Base-by-base conservation (phyloP, 2,329 filamentous ascomycete species). In the Helotiales sp. region DNA sequence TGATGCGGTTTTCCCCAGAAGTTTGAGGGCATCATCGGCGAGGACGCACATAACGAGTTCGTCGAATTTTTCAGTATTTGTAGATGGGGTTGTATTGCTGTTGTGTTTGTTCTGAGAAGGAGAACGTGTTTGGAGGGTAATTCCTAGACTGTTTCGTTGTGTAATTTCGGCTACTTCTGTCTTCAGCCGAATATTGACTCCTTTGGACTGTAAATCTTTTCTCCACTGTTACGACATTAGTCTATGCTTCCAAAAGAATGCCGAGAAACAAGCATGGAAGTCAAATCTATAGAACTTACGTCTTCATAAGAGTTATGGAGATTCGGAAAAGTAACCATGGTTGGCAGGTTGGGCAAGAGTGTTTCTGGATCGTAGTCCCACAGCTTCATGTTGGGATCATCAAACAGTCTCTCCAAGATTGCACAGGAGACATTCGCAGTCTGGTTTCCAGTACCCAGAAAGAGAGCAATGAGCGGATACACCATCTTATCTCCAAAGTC, bases 401-500 rank as follows among this genome's bases (percentile, higher is more conserved):
- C 80, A 60, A 87, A 88, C 0, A 89, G 77, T 4, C 86, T 79
- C 74, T 89, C 86, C 4, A 93, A 81, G 37, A 93, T 88, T 26
- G 90, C 89, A 49, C 85, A 86, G 0, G 90, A 87, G 0, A 93
- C 90, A 69, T 92, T 87, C 0, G 90, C 87, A 0, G 90, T 91
- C 72, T 91, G 89, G 71, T 93, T 93, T 1, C 91, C 73, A 0
- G 91, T 93, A 0, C 91, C 91, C 0, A 93, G 81, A 75, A 93
- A 93, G 1, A 93, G 80, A 0, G 91, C 91, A 34, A 92, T 86
- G 76, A 93, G 86, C 0, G 91, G 91, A 65, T 91, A 83, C 0
- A 90, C 87, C 78, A 93, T 89, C 40, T 87, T 88, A 73, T 93
- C 89, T 17, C 85, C 86, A 75, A 93, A 93, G 64, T 91, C 89